These are phyloP conservation scores for Myxozyma sirexii DNA, from an alignment of 805 yeast species.

Conservation along the genomic window DNA sequence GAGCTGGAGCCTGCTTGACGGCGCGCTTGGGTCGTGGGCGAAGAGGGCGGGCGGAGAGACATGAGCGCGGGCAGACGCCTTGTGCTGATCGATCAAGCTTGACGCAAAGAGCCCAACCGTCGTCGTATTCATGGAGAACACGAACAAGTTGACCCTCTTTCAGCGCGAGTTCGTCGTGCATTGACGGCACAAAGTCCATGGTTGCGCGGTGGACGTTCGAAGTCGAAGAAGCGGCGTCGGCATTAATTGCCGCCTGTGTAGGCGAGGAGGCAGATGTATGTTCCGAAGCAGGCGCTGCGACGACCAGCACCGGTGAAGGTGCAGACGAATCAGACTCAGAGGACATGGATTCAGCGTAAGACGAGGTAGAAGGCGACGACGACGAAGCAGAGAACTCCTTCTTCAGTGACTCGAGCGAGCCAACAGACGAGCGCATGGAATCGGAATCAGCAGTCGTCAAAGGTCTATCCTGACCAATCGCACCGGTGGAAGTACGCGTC, in stretches of 20 bases:
- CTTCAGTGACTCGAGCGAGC: slow-evolving; percentile 1
- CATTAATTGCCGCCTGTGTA: not conserved
- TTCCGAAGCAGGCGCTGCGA: not conserved
- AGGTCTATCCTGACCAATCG: slow-evolving; percentile 15
- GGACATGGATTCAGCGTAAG: slow-evolving; percentile 17
- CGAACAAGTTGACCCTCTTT: slow-evolving; percentile 36
- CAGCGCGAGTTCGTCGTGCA: slow-evolving; percentile 37
- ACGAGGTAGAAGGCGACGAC: slow-evolving; percentile 5
- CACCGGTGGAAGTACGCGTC: slow-evolving; percentile 23
- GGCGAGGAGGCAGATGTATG: slow-evolving; percentile 7
- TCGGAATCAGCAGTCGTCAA: not conserved
- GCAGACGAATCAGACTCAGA: slow-evolving; percentile 13
- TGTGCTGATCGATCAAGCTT: slow-evolving; percentile 33
- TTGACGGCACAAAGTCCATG: slow-evolving; percentile 35
- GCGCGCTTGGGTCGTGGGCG: slow-evolving; percentile 34
- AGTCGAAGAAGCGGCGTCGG: slow-evolving; percentile 20
- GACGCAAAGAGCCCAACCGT: slow-evolving; percentile 37
- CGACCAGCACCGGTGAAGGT: slow-evolving; percentile 3
- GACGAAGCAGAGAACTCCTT: not conserved
- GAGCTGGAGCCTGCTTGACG: slow-evolving; percentile 9
- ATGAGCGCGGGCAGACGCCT: slow-evolving; percentile 33
- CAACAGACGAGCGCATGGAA: slow-evolving; percentile 11
- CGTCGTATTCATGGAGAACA: slow-evolving; percentile 37
- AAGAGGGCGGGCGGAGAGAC: slow-evolving; percentile 30
- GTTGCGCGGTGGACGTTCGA: slow-evolving; percentile 36